These are phyloP conservation scores for Calycina herbarum DNA, from an alignment of 2,329 filamentous ascomycete species.

Conservation along the genomic window DNA sequence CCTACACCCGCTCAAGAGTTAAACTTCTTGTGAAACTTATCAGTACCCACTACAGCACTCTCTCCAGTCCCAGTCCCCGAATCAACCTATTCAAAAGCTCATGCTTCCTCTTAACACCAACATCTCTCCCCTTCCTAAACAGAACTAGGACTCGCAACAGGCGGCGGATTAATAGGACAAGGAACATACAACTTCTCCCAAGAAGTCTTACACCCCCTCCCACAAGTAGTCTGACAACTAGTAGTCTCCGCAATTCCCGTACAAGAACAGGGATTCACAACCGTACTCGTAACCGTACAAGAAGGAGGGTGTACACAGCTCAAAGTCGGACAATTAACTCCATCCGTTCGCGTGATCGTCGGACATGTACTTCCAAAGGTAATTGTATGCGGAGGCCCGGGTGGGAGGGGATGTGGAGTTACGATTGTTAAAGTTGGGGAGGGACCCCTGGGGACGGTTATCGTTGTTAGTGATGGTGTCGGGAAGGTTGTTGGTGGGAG, in stretches of 20 bases:
- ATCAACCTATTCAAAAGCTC: too few species aligned
- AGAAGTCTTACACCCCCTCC: slow-evolving; percentile 21
- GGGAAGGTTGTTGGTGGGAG: too few species aligned
- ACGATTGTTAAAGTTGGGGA: too few species aligned
- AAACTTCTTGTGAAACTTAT: too few species aligned
- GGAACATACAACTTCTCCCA: background rate
- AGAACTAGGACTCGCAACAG: background rate
- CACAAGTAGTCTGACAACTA: slow-evolving; percentile 23
- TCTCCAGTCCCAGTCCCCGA: too few species aligned
- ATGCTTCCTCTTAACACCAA: too few species aligned
- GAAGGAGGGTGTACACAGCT: background rate
- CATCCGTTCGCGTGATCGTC: background rate
- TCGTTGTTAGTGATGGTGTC: too few species aligned
- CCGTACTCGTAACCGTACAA: slow-evolving; percentile 9
- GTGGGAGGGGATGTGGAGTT: background rate
- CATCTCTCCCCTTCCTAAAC: too few species aligned
- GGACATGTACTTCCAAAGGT: slow-evolving; percentile 20
- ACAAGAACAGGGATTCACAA: slow-evolving; percentile 23
- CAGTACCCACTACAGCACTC: too few species aligned
- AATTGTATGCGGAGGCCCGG: slow-evolving; percentile 19
- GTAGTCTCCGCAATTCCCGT: slow-evolving; percentile 17
- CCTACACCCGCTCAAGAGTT: too few species aligned
- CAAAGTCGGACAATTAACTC: slow-evolving; percentile 13
- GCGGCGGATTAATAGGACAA: background rate
- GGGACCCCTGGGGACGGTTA: too few species aligned